Percentiles rank a stretch among this genome's conserved stretches.
These are phyloP conservation scores for Schizochytrium sp. DNA, from an alignment of 108 stramenopile genomes.

Conservation along the genomic window DNA sequence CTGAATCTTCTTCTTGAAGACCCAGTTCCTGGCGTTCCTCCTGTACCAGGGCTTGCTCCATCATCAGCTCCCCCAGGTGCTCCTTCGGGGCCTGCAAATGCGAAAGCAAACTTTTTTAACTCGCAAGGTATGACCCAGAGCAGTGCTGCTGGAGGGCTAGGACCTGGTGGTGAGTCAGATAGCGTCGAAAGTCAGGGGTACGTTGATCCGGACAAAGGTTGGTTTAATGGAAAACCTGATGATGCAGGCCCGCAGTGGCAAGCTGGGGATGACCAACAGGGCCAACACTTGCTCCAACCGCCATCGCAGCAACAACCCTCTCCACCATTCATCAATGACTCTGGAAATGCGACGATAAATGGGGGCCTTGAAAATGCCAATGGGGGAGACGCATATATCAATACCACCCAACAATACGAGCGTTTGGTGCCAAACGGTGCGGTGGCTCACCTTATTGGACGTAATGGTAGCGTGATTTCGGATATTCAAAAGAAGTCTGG, in stretches of 20 bases:
- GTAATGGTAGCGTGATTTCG: slow-evolving; percentile 3
- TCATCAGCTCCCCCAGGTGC: background rate
- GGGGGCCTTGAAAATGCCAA: background rate
- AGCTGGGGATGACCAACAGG: no score
- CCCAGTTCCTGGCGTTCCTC: slow-evolving; percentile 8
- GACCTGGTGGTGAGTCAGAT: background rate
- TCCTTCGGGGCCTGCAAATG: background rate
- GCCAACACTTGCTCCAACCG: no score
- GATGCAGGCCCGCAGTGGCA: background rate
- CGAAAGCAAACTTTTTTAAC: background rate
- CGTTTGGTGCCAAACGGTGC: slow-evolving; percentile 16
- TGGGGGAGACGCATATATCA: background rate
- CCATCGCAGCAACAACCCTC: no score
- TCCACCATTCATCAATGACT: no score
- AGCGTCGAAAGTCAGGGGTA: slow-evolving; percentile 16
- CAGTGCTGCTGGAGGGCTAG: no score
- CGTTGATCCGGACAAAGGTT: slow-evolving; percentile 5
- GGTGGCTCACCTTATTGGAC: slow-evolving; percentile 45
- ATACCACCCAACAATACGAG: slow-evolving; percentile 18
- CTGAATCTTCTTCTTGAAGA: slow-evolving; percentile 18
- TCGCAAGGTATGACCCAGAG: background rate
- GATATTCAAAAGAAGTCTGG: slow-evolving; percentile 57
- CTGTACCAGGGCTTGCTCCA: background rate
- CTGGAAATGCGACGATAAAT: background rate
- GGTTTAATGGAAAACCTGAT: background rate